Percentiles rank a stretch among this genome's conserved stretches.
Conservation (phyloP, 2,329 filamentous ascomycete genomes). For the Arthrinium phaeospermum region DNA sequence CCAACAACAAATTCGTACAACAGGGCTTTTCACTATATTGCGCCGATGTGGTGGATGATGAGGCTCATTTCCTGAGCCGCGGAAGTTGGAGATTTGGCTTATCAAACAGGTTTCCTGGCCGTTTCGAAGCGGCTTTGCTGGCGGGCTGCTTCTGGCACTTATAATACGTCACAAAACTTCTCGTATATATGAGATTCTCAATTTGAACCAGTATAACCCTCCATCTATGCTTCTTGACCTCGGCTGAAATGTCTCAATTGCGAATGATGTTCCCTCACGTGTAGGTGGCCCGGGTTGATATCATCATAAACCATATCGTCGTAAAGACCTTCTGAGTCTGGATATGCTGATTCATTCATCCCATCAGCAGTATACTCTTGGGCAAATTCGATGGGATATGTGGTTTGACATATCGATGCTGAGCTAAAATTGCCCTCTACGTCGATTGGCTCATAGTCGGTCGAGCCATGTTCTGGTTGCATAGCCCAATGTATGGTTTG, state of each 20-base stretch:
- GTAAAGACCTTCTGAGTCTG: not conserved
- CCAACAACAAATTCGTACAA: not conserved
- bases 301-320: not conserved
- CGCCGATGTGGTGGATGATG: not conserved
- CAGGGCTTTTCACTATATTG: not conserved
- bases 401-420: not conserved
- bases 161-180: constrained; percentile 27
- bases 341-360: not conserved
- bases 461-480: not conserved
- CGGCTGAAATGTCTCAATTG: not conserved
- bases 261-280: no score
- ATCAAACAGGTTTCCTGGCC: not conserved
- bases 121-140: constrained; percentile 30
- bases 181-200: constrained; percentile 27
- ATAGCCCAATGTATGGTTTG: not conserved
- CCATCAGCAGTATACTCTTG: not conserved
- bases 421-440: not conserved
- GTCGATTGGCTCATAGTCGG: not conserved
- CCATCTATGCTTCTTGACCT: constrained; percentile 21
- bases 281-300: not conserved
- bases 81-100: constrained; percentile 16
- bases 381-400: not conserved
- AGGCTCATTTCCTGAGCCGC: constrained; percentile 7
- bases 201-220: constrained; percentile 22
- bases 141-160: constrained; percentile 32